Conservation (phyloP, 2,329 filamentous ascomycete species). For the Aspergillus alliaceus region DNA sequence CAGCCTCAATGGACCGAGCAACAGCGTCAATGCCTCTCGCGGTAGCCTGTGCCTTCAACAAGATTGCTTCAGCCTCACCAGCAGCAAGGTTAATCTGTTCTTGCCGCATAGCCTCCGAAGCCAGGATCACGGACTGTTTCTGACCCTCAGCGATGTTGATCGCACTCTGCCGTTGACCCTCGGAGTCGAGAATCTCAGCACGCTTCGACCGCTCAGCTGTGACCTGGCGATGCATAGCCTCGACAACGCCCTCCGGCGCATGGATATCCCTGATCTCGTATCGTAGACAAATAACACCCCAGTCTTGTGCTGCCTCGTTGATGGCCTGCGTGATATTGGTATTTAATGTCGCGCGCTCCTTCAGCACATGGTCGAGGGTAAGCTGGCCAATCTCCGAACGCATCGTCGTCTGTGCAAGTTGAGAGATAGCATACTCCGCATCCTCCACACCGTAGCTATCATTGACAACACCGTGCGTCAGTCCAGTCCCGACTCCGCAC, state of each 20-base stretch:
- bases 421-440: conserved; percentile 96
- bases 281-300: conserved; percentile 92
- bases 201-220: conserved; percentile 96
- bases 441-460: conserved; percentile 93
- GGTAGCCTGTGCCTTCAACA: conserved; percentile 81
- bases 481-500: not conserved
- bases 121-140: conserved; percentile 95
- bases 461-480: not conserved
- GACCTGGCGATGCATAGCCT: conserved; percentile 97
- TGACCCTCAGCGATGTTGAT: conserved; percentile 98
- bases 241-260: conserved; percentile 87
- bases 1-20: conserved; percentile 70
- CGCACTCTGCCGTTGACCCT: conserved; percentile 93
- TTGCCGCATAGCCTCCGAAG: conserved; percentile 83
- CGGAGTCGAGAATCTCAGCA: conserved; percentile 94
- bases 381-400: conserved; percentile 96
- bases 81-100: conserved; percentile 91
- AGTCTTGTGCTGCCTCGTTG: conserved; percentile 95
- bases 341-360: conserved; percentile 94
- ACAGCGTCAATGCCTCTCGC: conserved; percentile 87
- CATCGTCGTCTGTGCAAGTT: conserved; percentile 98
- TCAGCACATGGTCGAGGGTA: conserved; percentile 93
- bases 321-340: conserved; percentile 98
- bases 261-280: conserved; percentile 99
- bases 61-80: conserved; percentile 92